Base-by-base conservation (phyloP, 148 eudicot species). In the Spergularia marina region DNA sequence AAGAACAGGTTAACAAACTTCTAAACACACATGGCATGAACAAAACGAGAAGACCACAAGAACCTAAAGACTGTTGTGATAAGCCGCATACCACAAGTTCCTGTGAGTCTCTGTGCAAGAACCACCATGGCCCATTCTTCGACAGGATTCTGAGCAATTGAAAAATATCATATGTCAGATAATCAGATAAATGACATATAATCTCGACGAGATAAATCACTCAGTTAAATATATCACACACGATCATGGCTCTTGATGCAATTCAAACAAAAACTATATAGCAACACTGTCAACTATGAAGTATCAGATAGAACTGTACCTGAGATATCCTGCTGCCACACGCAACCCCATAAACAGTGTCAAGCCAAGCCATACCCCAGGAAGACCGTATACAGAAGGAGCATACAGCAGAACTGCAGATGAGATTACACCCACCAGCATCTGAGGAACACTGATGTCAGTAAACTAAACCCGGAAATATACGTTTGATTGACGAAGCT, bases 331-430 rank as follows among this genome's bases (percentile, higher is more conserved):
- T 10, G 97, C 96, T 53, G 83, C 82, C 75, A 75, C 83, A 20
- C 97, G 90, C 73, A 92, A 82, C 68, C 83, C 94, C 98, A 95
- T 95, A 72, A 95, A 89, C 73, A 92, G 77, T 56, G 94, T 83
- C 86, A 95, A 72, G 54, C 98, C 96, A 5, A 85, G 72, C 98
- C 98, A 95, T 70, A 95, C 97, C 67, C 97, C 98, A 72, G 77
- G 90, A 77, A 95, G 93, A 70, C 97, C 97, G 25, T 85, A 79
- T 36, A 85, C 75, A 6, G 81, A 60, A 69, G 98, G 85, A 83
- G 87, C 90, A 80, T 82, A 92, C 20, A 90, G 82, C 85, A 90
- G 68, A 78, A 89, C 87, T 14, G 82, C 86, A 54, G 92, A 89
- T 11, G 96, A 92, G 81, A 92, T 83, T 47, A 86, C 92, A 58